Conservation (phyloP, 805 yeast genomes). For the Candida qinlingensis region DNA sequence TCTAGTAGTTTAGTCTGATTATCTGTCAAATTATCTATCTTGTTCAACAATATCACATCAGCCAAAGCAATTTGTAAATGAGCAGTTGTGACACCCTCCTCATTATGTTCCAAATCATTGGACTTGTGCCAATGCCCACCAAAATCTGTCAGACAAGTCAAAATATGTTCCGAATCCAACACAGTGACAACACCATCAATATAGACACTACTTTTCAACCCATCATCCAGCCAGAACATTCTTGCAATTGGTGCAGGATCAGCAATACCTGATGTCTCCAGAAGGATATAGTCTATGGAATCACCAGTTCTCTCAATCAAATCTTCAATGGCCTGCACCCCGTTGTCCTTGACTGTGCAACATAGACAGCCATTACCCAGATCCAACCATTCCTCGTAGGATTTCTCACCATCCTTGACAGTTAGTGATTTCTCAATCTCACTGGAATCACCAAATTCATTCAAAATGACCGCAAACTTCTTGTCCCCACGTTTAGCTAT, state of each 20-base stretch:
- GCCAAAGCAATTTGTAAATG: slow-evolving; percentile 88
- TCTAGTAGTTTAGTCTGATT: slow-evolving; percentile 29
- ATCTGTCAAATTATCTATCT: slow-evolving; percentile 50
- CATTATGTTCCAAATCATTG: slow-evolving; percentile 34
- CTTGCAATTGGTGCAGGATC: slow-evolving; percentile 97
- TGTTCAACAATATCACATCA: slow-evolving; percentile 76
- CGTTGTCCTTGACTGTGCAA: slow-evolving; percentile 92
- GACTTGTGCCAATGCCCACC: slow-evolving; percentile 67
- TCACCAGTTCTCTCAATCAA: slow-evolving; percentile 67
- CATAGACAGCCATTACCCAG: slow-evolving; percentile 95
- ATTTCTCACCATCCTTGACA: slow-evolving; percentile 44
- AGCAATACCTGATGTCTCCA: slow-evolving; percentile 95
- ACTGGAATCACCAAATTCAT: slow-evolving; percentile 88
- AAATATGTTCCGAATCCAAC: slow-evolving; percentile 66
- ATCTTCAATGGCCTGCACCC: slow-evolving; percentile 90
- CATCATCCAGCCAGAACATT: slow-evolving; percentile 97
- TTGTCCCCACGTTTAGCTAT: slow-evolving; percentile 67
- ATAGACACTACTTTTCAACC: slow-evolving; percentile 73
- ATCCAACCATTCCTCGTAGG: slow-evolving; percentile 92
- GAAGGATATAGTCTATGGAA: slow-evolving; percentile 79
- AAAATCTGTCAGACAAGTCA: slow-evolving; percentile 59
- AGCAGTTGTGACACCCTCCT: slow-evolving; percentile 65
- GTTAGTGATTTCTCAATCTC: slow-evolving; percentile 86
- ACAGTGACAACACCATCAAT: slow-evolving; percentile 92
- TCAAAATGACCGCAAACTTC: slow-evolving; percentile 82